phyloP scores from a whole-genome alignment of 164 flowering plant species.

The Umbilicus rupestris region DNA sequence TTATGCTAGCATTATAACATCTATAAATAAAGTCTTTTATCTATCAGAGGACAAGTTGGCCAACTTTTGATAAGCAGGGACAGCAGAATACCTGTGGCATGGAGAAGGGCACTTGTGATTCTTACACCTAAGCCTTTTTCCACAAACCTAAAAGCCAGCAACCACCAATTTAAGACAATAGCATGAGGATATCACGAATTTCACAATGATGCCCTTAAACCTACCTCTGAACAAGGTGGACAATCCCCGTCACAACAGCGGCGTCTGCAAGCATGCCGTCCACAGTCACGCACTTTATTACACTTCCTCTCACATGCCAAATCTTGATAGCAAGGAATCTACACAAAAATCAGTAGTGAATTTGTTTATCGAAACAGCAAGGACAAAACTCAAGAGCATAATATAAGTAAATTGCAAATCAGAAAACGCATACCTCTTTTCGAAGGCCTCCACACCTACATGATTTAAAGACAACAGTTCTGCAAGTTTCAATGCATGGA shows the following conservation, averaged over 20 bases:
- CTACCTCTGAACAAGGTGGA: slow-evolving; percentile 90
- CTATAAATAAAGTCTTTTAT: not conserved
- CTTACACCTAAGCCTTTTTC: slow-evolving; percentile 73
- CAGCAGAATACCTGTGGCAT: slow-evolving; percentile 61
- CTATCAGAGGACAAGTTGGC: not conserved
- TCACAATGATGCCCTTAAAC: slow-evolving; percentile 9
- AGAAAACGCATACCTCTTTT: slow-evolving; percentile 56
- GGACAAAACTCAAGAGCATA: not conserved
- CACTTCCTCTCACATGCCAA: slow-evolving; percentile 87
- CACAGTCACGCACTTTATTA: slow-evolving; percentile 66
- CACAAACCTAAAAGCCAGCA: slow-evolving; percentile 54
- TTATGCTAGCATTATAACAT: not conserved
- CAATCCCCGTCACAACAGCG: slow-evolving; percentile 95
- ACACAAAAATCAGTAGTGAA: slow-evolving; percentile 27
- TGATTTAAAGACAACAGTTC: slow-evolving; percentile 52
- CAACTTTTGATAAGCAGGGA: not conserved
- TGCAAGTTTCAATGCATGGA: slow-evolving; percentile 63
- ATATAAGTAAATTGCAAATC: not conserved
- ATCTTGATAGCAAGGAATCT: slow-evolving; percentile 96
- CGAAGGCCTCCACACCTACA: slow-evolving; percentile 82
- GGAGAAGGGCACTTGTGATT: slow-evolving; percentile 95
- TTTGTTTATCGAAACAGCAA: not conserved
- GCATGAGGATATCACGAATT: not conserved
- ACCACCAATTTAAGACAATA: not conserved
- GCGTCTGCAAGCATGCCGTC: slow-evolving; percentile 88